phyloP scores from a whole-genome alignment of 2,329 filamentous ascomycete genomes.

The Zymoseptoria passerinii region DNA sequence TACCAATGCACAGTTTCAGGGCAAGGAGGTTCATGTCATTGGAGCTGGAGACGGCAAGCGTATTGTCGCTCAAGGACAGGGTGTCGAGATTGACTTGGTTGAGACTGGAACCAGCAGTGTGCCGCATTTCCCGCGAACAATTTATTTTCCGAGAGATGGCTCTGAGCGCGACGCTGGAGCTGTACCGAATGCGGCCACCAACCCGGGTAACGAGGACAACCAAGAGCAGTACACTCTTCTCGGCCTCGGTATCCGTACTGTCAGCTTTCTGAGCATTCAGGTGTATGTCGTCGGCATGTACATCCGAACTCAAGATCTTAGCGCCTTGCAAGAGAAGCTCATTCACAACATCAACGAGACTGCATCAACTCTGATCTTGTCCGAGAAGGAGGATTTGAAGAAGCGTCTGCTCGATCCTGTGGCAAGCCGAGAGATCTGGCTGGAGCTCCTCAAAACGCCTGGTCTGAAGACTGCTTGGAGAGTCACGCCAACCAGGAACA shows the following conservation, averaged over 20 bases:
- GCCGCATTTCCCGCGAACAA: slow-evolving; percentile 65
- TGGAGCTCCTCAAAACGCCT: slow-evolving; percentile 55
- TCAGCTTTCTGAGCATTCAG: slow-evolving; percentile 81
- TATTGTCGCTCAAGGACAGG: slow-evolving; percentile 37
- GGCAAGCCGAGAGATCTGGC: slow-evolving; percentile 66
- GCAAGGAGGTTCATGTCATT: slow-evolving; percentile 51
- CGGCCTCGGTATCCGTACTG: slow-evolving; percentile 77
- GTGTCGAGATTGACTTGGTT: slow-evolving; percentile 62
- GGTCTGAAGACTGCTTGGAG: slow-evolving; percentile 70
- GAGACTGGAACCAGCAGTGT: slow-evolving; percentile 75
- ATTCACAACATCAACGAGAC: slow-evolving; percentile 66
- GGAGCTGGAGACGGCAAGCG: slow-evolving; percentile 51
- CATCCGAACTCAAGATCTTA: slow-evolving; percentile 73
- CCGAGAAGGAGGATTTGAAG: slow-evolving; percentile 69
- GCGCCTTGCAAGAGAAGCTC: slow-evolving; percentile 67
- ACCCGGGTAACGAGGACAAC: slow-evolving; percentile 30
- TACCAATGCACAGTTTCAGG: slow-evolving; percentile 38
- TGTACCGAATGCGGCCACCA: slow-evolving; percentile 24
- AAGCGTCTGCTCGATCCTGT: slow-evolving; percentile 60
- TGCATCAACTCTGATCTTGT: slow-evolving; percentile 74
- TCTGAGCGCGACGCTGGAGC: slow-evolving; percentile 12
- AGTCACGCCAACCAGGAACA: slow-evolving; percentile 84
- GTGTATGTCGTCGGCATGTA: slow-evolving; percentile 95
- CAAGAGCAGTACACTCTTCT: slow-evolving; percentile 74
- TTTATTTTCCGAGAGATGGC: slow-evolving; percentile 49